phyloP scores from a whole-genome alignment of 192 early-diverging fungal genomes.

The Backusella tarrabulga region DNA sequence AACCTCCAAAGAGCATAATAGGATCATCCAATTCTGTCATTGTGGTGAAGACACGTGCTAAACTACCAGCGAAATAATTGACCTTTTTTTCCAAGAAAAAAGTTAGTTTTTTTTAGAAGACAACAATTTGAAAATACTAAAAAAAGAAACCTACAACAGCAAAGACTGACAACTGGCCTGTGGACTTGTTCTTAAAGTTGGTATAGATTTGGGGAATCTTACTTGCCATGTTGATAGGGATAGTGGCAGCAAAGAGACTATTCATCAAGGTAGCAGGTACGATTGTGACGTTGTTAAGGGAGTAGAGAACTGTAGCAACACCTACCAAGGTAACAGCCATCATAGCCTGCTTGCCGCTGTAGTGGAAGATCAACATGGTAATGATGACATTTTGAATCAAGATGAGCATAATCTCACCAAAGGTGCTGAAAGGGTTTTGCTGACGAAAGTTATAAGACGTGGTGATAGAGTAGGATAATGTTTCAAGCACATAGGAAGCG shows the following conservation, averaged over 20 bases:
- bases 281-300: conserved; percentile 51
- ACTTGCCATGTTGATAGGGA: conserved; percentile 75
- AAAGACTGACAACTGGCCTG: conserved; percentile 93
- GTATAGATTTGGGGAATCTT: conserved; percentile 89
- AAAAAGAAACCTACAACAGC: conserved; percentile 35
- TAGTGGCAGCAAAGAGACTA: conserved; percentile 69
- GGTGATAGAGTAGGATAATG: conserved; percentile 70
- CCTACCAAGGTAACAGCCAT: conserved; percentile 43
- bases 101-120: too few species aligned
- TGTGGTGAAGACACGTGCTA: conserved; percentile 90
- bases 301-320: conserved; percentile 40
- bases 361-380: conserved; percentile 62
- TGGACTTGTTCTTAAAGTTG: conserved; percentile 78
- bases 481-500: conserved; percentile 79
- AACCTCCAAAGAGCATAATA: conserved; percentile 66
- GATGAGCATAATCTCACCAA: conserved; percentile 82
- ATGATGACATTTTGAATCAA: conserved; percentile 82
- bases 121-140: too few species aligned
- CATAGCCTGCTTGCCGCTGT: conserved; percentile 45
- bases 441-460: conserved; percentile 86
- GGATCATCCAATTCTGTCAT: conserved; percentile 86
- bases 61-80: conserved; percentile 83
- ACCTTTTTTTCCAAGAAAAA: conserved; percentile 24
- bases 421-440: conserved; percentile 86
- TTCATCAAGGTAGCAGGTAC: conserved; percentile 52